A percentile compares a stretch with the other conserved stretches of the same genome.
Conservation (phyloP, 768 basidiomycete species). For the Harrya chromipes region DNA sequence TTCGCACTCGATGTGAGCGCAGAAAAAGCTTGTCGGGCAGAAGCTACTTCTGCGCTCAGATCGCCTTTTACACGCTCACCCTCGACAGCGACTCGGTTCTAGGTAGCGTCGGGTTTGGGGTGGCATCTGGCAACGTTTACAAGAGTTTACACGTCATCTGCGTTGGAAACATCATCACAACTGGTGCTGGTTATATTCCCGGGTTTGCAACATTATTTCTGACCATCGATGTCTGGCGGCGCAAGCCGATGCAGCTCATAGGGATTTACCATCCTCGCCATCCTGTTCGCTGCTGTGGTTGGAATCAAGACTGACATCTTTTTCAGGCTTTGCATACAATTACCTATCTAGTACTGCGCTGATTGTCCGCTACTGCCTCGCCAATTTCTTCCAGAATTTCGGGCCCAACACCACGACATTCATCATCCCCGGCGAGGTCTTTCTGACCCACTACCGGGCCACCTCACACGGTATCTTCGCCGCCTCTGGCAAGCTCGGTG, state of each 20-base stretch:
- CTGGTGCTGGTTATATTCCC: conserved; percentile 72
- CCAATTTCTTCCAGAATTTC: conserved; percentile 66
- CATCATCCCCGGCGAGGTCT: conserved; percentile 72
- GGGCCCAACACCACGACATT: conserved; percentile 56
- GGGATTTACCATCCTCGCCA: conserved; percentile 65
- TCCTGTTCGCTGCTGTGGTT: conserved; percentile 40
- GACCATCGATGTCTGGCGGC: too few species aligned
- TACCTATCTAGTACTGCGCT: conserved; percentile 47
- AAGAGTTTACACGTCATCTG: conserved; percentile 54
- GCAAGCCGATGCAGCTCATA: conserved; percentile 80
- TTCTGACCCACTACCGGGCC: conserved; percentile 83
- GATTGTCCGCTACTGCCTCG: too few species aligned
- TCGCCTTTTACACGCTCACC: conserved; percentile 84
- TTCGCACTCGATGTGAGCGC: conserved; percentile 78
- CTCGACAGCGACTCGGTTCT: conserved; percentile 76
- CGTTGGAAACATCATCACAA: conserved; percentile 69
- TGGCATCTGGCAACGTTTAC: conserved; percentile 42
- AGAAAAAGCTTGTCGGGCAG: neutral
- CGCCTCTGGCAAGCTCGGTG: conserved; percentile 77
- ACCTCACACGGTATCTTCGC: conserved; percentile 82
- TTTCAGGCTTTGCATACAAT: conserved; percentile 58
- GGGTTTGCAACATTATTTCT: conserved; percentile 57
- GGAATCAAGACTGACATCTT: neutral
- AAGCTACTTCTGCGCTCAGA: conserved; percentile 33
- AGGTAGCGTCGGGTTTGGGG: conserved; percentile 58